Conservation (phyloP, 208 protist genomes). For the Acanthamoeba lenticulata region DNA sequence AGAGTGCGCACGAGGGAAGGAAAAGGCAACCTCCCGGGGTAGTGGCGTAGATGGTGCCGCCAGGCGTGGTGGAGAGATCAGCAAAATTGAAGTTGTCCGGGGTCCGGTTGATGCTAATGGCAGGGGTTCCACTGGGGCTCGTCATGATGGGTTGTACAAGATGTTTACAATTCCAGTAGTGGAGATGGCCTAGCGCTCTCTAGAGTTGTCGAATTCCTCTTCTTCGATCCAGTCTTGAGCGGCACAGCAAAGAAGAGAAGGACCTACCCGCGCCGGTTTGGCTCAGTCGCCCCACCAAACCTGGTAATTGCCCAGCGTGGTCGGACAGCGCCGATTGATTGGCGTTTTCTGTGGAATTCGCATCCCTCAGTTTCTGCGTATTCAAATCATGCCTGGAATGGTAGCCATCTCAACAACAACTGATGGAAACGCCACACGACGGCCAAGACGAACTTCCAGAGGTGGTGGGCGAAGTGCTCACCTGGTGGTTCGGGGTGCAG, state of each 20-base stretch:
- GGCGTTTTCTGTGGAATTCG: no score
- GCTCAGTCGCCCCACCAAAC: no score
- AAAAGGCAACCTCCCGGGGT: constrained; percentile 56
- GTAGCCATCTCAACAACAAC: neutral
- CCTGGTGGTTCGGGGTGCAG: constrained; percentile 41
- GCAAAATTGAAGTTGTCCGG: constrained; percentile 65
- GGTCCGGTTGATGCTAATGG: constrained; percentile 56
- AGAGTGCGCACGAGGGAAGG: neutral
- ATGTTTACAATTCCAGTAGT: neutral
- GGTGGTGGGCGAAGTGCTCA: constrained; percentile 41
- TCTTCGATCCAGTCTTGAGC: neutral
- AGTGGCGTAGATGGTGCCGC: constrained; percentile 70
- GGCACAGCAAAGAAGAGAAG: neutral
- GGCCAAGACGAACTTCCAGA: neutral
- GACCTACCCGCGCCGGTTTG: neutral
- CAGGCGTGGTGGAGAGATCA: constrained; percentile 65
- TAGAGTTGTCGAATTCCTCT: neutral
- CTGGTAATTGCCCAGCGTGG: no score
- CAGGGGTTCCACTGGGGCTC: constrained; percentile 53
- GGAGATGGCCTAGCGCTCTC: neutral
- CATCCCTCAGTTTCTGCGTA: no score
- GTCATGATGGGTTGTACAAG: neutral
- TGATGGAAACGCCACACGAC: neutral
- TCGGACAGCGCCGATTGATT: no score
- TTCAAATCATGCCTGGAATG: no score